Evolutionary conservation across 768 basidiomycete species (phyloP), one percentile per base, ranked within the genome.

Genomic region (Termitomyces sp.): DNA sequence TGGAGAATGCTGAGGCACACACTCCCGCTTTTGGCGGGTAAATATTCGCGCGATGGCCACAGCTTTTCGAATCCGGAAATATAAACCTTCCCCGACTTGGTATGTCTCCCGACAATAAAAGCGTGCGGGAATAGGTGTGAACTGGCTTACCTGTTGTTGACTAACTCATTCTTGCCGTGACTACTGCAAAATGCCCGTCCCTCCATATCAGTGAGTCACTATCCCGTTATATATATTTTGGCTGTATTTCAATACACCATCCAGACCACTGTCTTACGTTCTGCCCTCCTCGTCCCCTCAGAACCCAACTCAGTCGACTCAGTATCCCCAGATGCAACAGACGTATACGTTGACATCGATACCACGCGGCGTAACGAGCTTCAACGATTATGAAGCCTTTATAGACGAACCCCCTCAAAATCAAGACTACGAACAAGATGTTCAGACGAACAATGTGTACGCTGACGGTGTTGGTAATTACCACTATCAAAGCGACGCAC

Each of bases 161-260:
- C 20, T 47, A 20, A 46, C 27, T 44, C 48, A 27, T 50, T 56
- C 54, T 61, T 46, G 49, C 44, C 56, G 59, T 53, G 53, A 55
- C 49, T 26, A 52, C 52, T 51, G 46, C 53, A 58, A 46, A 34
- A 65, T 64, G 59, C 39, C 54, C 41, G 42, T 46, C 31, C 46
- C 49, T 43, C 52, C 61, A 44, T 50, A 64, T 57, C 57, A 62
- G 62, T 62, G 61, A 62, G 64, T 61, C 57, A 61, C 22, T 13
- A 29, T 13, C 34, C 37, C 32, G 31, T 34, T 56, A 56, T 59
- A 63, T 58, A 63, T 53, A 53, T 22, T 27, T 39, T 41, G 37
- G 27, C 51, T 27, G 10, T 43, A 46, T 41, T 29, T 22, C 18
- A 55, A 55, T 29, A 49, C n/a, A 57, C 46, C 48, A 53, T 57